These are phyloP conservation scores for Malania oleifera DNA, from an alignment of 164 flowering plant genomes.

Conservation along the genomic window DNA sequence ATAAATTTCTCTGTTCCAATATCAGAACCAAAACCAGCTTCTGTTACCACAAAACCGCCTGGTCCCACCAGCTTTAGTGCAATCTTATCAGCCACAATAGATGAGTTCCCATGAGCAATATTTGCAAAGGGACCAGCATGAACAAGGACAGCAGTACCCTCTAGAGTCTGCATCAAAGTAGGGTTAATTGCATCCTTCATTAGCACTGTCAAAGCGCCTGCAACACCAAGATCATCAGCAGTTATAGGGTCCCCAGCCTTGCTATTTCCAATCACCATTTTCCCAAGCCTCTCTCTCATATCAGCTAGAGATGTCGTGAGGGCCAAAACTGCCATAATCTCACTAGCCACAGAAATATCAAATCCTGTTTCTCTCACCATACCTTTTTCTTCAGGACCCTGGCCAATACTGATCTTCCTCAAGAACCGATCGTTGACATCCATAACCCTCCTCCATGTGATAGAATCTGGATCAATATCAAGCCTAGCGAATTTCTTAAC, in stretches of 20 bases:
- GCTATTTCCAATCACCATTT: conserved; percentile 95
- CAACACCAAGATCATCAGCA: conserved; percentile 97
- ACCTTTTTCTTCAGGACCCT: conserved; percentile 97
- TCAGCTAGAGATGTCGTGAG: conserved; percentile 89
- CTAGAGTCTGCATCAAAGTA: conserved; percentile 96
- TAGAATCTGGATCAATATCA: conserved; percentile 82
- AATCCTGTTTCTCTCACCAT: conserved; percentile 97
- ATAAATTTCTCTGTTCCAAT: conserved; percentile 97
- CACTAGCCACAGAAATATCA: conserved; percentile 99
- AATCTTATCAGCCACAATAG: conserved; percentile 92
- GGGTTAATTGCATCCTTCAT: conserved; percentile 99
- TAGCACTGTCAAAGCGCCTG: conserved; percentile 91
- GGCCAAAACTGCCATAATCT: conserved; percentile 98
- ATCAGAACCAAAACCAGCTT: conserved; percentile 99
- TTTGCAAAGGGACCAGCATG: conserved; percentile 99
- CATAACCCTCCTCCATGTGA: conserved; percentile 98
- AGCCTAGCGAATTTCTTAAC: conserved; percentile 81
- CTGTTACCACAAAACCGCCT: conserved; percentile 97
- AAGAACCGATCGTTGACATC: conserved; percentile 95
- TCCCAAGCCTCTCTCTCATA: conserved; percentile 96
- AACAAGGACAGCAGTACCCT: conserved; percentile 97
- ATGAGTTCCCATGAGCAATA: conserved; percentile 98
- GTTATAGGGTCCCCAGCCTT: conserved; percentile 89
- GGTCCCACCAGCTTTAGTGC: conserved; percentile 91
- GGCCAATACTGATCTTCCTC: conserved; percentile 86